These are phyloP conservation scores for Williopsis jadinii DNA, from an alignment of 1,139 yeast genomes.

Conservation along the genomic window DNA sequence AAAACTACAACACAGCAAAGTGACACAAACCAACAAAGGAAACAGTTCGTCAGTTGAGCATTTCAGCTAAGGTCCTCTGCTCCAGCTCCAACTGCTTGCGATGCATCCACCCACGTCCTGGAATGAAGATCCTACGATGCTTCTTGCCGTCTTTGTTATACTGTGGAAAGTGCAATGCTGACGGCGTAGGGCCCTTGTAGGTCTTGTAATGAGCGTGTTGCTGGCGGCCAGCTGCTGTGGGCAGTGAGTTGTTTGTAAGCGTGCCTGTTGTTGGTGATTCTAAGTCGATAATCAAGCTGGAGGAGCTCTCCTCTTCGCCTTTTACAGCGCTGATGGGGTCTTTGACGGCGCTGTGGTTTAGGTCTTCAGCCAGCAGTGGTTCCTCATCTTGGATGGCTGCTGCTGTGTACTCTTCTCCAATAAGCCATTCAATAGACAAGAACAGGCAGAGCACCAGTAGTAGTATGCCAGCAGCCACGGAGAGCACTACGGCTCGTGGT, in stretches of 20 bases:
- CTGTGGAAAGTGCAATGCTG: constrained; percentile 21
- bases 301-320: not conserved
- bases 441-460: too few relatives aligned
- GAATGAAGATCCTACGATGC: constrained; percentile 41
- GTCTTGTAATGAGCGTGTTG: too few relatives aligned
- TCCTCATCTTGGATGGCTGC: too few relatives aligned
- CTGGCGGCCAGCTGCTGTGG: too few relatives aligned
- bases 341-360: too few relatives aligned
- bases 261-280: not conserved
- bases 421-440: too few relatives aligned
- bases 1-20: not conserved
- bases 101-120: constrained; percentile 49
- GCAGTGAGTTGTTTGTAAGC: too few relatives aligned
- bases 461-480: too few relatives aligned
- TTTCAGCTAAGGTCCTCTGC: constrained; percentile 7
- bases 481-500: too few relatives aligned
- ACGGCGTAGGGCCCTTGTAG: constrained; percentile 8
- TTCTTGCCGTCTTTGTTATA: constrained; percentile 28
- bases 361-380: too few relatives aligned
- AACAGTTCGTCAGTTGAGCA: not conserved
- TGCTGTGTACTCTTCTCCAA: too few relatives aligned
- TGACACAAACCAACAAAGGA: not conserved
- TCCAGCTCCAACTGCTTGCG: constrained; percentile 31
- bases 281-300: constrained; percentile 1
- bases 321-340: too few relatives aligned